Evolutionary conservation across 1,139 yeast species (phyloP), one percentile per base, ranked within the genome.

Genomic region (Meyerozyma elateridarum): DNA sequence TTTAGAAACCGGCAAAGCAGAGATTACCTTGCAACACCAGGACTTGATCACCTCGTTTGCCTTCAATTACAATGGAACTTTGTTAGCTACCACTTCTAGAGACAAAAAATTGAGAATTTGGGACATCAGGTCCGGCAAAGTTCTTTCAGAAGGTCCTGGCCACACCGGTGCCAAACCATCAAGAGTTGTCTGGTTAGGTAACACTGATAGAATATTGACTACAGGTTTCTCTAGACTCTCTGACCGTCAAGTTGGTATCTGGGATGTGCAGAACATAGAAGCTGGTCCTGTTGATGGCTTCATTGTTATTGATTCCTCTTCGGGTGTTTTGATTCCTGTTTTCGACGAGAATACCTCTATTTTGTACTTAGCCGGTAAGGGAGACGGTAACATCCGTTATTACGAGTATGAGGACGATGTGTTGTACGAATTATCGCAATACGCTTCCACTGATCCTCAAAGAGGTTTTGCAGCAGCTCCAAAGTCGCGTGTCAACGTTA

Each of bases 371-470:
- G 97, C 95, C 22, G 98, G 98, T 46, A 91, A 91, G 59, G 99
- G 98, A 55, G 98, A 91, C 56, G 97, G 98, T 50, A 91, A 91
- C 56, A 87, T 91, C 52, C 85, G 96, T 51, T 89, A 89, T 61
- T 88, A 68, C 52, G 97, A 91, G 60, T 85, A 73, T 53, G 85
- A 79, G 43, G 78, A 83, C 46, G 97, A 91, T 51, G 81, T 77
- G 45, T 68, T 91, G 40, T 78, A 69, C 58, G 88, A 85, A 44
- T 64, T 91, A 40, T 84, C 95, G 5, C 96, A 89, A 56, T 91
- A 73, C 56, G 79, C 81, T 37, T 87, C 96, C 2, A 75, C 79
- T 5, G 95, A 87, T 31, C 94, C 98, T 3, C 98, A 91, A 67
- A 81, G 98, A 58, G 99, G 99, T 1, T 80, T 89, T 54, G 94